phyloP scores from a whole-genome alignment of 768 basidiomycete genomes.

The Lactarius sanguifluus region DNA sequence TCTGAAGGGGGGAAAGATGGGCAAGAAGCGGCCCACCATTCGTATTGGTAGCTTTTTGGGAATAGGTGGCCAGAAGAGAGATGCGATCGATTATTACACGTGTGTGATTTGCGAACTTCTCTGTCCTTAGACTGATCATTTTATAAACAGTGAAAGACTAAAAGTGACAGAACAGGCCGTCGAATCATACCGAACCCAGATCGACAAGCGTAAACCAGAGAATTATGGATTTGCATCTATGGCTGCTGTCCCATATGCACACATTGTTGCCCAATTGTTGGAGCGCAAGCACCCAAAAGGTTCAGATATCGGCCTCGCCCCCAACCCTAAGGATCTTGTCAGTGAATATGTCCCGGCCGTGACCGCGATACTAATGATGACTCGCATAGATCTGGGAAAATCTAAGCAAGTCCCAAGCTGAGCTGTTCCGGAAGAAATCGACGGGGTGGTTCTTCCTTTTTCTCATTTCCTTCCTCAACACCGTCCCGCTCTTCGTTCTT shows the following conservation, averaged over 20 bases:
- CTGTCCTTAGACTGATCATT: neutral
- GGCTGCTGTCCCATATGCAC: slow-evolving; percentile 85
- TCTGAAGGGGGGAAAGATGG: slow-evolving; percentile 78
- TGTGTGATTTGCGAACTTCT: slow-evolving; percentile 40
- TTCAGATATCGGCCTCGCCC: slow-evolving; percentile 69
- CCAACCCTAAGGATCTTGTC: slow-evolving; percentile 88
- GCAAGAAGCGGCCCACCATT: slow-evolving; percentile 78
- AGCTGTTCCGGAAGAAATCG: slow-evolving; percentile 62
- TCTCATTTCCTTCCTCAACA: slow-evolving; percentile 90
- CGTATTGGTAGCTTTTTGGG: slow-evolving; percentile 78
- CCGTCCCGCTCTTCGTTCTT: slow-evolving; percentile 85
- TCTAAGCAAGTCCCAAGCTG: slow-evolving; percentile 68
- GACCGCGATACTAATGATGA: slow-evolving; percentile 9
- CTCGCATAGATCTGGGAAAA: slow-evolving; percentile 80
- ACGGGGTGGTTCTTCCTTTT: slow-evolving; percentile 79
- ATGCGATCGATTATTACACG: slow-evolving; percentile 95
- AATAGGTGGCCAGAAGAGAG: slow-evolving; percentile 79
- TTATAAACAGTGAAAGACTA: slow-evolving; percentile 41
- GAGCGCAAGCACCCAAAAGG: slow-evolving; percentile 70
- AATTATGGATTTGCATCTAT: slow-evolving; percentile 92
- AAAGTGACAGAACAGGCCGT: slow-evolving; percentile 70
- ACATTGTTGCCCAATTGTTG: slow-evolving; percentile 75
- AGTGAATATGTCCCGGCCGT: slow-evolving; percentile 31
- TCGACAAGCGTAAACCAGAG: slow-evolving; percentile 75
- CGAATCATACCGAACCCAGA: slow-evolving; percentile 68